Conservation (phyloP, 148 eudicot species). For the Rhododendron ovatum region DNA sequence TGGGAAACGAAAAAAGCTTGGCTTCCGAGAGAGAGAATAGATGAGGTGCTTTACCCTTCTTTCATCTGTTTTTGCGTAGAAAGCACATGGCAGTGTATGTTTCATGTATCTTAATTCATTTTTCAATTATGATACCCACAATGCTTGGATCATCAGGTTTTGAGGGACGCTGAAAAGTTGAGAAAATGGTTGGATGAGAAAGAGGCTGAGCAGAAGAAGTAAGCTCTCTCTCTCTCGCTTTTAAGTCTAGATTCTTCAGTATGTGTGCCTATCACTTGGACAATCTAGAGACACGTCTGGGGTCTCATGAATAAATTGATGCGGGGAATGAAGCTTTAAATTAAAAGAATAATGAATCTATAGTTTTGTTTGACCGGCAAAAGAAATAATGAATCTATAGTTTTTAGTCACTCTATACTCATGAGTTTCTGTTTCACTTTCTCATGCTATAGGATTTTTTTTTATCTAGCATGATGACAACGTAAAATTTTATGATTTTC, state of each 20-base stretch:
- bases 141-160: slow-evolving; percentile 40
- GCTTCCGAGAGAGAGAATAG: slow-evolving; percentile 77
- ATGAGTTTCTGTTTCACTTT: not conserved
- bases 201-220: slow-evolving; percentile 83
- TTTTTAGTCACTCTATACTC: not conserved
- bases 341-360: not conserved
- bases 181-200: slow-evolving; percentile 77
- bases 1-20: slow-evolving; percentile 86
- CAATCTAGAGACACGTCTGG: not conserved
- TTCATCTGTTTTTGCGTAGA: not conserved
- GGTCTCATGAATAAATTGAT: not conserved
- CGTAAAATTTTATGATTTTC: not conserved
- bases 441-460: not conserved
- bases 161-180: slow-evolving; percentile 57
- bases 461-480: not conserved
- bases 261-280: not conserved
- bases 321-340: not conserved
- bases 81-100: not conserved
- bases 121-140: not conserved
- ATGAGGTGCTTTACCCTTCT: slow-evolving; percentile 47
- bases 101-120: not conserved
- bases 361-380: too few species aligned
- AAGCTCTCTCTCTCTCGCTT: slow-evolving; percentile 10
- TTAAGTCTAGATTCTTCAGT: not conserved
- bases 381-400: not conserved